A percentile compares a stretch with the other conserved stretches of the same genome.
Evolutionary conservation across 371 early-diverging fungal species (phyloP).

Genomic region (Batkoa obscura): DNA sequence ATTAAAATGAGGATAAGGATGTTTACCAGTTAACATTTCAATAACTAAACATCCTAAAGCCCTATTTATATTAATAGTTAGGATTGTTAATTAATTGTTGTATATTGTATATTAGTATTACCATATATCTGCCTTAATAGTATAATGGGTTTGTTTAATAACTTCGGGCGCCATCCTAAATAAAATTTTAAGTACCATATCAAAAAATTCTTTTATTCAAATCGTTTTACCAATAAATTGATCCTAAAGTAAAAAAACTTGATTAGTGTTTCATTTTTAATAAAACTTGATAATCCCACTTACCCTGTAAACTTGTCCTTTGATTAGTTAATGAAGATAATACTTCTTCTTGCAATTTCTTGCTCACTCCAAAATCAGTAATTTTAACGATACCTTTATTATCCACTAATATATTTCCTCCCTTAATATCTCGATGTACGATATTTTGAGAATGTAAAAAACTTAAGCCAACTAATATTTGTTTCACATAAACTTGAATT

Average conservation of each 20-base stretch:
- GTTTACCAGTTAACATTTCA: slow-evolving; percentile 89
- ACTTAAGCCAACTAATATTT: slow-evolving; percentile 80
- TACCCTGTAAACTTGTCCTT: slow-evolving; percentile 63
- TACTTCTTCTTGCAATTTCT: slow-evolving; percentile 64
- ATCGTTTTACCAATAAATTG: too few relatives aligned
- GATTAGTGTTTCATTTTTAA: too few relatives aligned
- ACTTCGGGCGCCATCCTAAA: slow-evolving; percentile 91
- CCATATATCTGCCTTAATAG: slow-evolving; percentile 74
- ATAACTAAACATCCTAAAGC: slow-evolving; percentile 81
- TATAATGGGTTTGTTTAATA: slow-evolving; percentile 55
- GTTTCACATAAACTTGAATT: slow-evolving; percentile 65
- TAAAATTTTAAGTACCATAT: too few relatives aligned
- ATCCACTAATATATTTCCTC: slow-evolving; percentile 85
- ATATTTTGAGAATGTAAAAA: slow-evolving; percentile 91
- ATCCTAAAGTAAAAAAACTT: too few relatives aligned
- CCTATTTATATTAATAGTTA: too few relatives aligned
- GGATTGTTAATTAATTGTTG: too few relatives aligned
- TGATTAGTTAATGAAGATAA: too few relatives aligned
- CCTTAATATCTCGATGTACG: slow-evolving; percentile 96
- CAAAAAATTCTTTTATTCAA: too few relatives aligned
- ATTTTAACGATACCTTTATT: slow-evolving; percentile 86
- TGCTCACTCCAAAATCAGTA: slow-evolving; percentile 97
- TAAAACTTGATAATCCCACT: too few relatives aligned
- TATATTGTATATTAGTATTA: too few relatives aligned
- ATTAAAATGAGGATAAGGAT: slow-evolving; percentile 79